Evolutionary conservation across 163 green algal genomes (phyloP).

Genomic region (Chlamydomonas reinhardtii): DNA sequence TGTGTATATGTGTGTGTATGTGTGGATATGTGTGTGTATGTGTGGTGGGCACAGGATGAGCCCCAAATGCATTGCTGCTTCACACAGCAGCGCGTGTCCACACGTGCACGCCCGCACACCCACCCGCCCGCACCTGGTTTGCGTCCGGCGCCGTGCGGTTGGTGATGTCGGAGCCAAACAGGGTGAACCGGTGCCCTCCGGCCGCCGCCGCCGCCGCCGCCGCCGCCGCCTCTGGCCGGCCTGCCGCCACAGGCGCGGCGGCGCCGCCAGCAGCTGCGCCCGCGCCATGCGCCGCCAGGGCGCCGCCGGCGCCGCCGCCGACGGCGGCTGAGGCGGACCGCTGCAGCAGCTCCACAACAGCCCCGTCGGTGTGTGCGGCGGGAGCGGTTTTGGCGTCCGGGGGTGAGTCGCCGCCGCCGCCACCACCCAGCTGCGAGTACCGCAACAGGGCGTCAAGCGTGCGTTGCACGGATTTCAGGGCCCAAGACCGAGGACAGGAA

Average conservation of each 20-base stretch:
- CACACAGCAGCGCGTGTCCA: too few relatives aligned
- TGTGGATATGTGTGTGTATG: too few relatives aligned
- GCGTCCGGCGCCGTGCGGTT: background rate
- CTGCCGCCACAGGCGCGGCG: background rate
- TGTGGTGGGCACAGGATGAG: too few relatives aligned
- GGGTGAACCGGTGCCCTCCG: constrained; percentile 3
- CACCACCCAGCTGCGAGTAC: background rate
- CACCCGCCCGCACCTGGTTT: background rate
- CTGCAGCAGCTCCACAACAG: constrained; percentile 26
- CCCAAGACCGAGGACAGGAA: too few relatives aligned
- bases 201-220: background rate
- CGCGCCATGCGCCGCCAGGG: background rate
- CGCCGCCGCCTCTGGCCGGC: background rate
- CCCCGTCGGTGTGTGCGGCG: background rate
- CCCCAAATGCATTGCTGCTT: too few relatives aligned
- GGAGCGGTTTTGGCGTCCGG: background rate
- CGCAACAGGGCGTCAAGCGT: too few relatives aligned
- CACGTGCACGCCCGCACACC: background rate
- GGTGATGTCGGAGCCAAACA: constrained; percentile 37
- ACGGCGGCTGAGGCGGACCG: constrained; percentile 20
- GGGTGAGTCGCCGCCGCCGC: background rate
- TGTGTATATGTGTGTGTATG: too few relatives aligned
- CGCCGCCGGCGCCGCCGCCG: background rate
- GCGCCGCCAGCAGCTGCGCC: background rate
- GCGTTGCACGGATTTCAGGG: too few relatives aligned